phyloP scores from a whole-genome alignment of 345 rosid genomes.

The Brassica juncea region DNA sequence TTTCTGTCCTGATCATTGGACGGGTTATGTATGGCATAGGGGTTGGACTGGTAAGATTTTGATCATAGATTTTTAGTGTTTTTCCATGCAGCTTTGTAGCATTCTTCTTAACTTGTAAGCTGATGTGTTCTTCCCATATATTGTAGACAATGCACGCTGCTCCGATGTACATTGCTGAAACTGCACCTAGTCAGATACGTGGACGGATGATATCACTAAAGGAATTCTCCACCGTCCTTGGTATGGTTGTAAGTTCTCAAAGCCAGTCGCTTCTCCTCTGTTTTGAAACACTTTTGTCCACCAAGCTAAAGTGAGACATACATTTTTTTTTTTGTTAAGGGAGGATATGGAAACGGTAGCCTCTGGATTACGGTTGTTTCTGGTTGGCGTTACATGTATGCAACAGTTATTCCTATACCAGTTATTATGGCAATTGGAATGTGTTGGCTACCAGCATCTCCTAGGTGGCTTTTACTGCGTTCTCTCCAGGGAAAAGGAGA shows the following conservation, averaged over 20 bases:
- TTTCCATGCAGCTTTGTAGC: background rate
- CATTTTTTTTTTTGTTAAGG: constrained; percentile 48
- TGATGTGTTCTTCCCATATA: constrained; percentile 5
- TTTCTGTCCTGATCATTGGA: constrained; percentile 75
- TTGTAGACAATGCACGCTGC: constrained; percentile 96
- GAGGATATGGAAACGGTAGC: constrained; percentile 90
- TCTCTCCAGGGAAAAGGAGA: constrained; percentile 78
- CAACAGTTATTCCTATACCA: constrained; percentile 74
- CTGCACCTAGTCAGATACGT: constrained; percentile 88
- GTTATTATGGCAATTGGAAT: constrained; percentile 90
- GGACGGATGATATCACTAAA: constrained; percentile 90
- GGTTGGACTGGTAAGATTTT: constrained; percentile 79
- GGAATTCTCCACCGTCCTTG: constrained; percentile 93
- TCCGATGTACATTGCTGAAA: constrained; percentile 98
- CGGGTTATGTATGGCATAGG: constrained; percentile 83
- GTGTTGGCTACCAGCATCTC: constrained; percentile 97
- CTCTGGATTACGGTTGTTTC: constrained; percentile 62
- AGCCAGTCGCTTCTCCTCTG: background rate
- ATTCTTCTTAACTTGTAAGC: constrained; percentile 16
- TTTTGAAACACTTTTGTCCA: background rate
- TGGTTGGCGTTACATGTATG: constrained; percentile 99
- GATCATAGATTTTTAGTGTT: constrained; percentile 23
- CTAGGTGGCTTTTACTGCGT: constrained; percentile 88
- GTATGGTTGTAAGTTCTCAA: constrained; percentile 90
- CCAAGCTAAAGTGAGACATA: background rate